Conservation (phyloP, 1,284 basidiomycete species). For the Leccinum ponderosum region DNA sequence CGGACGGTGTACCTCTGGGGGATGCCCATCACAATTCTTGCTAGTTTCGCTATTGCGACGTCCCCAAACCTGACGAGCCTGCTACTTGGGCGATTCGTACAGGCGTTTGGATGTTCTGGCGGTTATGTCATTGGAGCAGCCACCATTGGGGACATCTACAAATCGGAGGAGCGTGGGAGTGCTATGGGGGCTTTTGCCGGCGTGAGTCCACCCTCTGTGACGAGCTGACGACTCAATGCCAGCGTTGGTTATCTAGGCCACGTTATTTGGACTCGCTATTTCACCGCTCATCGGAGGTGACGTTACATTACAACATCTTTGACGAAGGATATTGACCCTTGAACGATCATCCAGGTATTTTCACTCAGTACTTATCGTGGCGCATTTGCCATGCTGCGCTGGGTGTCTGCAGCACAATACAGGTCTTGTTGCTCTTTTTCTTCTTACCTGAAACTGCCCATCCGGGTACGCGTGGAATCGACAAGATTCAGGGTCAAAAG, state of each 20-base stretch:
- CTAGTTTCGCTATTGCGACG: slow-evolving; percentile 43
- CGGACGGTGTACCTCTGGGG: slow-evolving; percentile 43
- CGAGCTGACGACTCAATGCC: slow-evolving; percentile 24
- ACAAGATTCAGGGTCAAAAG: slow-evolving; percentile 39
- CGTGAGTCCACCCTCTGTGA: slow-evolving; percentile 28
- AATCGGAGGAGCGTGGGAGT: slow-evolving; percentile 45
- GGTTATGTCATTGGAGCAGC: slow-evolving; percentile 49
- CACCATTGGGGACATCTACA: slow-evolving; percentile 50
- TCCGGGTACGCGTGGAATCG: slow-evolving; percentile 46
- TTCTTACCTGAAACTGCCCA: slow-evolving; percentile 75
- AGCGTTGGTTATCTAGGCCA: slow-evolving; percentile 32
- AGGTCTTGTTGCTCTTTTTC: slow-evolving; percentile 46
- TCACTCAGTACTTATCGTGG: slow-evolving; percentile 67
- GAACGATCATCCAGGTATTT: slow-evolving; percentile 34
- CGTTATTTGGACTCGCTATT: slow-evolving; percentile 46
- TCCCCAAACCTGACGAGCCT: slow-evolving; percentile 38
- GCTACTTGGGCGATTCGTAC: slow-evolving; percentile 48
- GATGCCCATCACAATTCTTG: slow-evolving; percentile 47
- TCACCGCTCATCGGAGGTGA: slow-evolving; percentile 47
- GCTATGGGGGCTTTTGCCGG: slow-evolving; percentile 50
- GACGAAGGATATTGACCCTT: slow-evolving; percentile 3
- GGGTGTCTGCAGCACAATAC: slow-evolving; percentile 44
- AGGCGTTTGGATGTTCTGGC: slow-evolving; percentile 43
- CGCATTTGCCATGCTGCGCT: slow-evolving; percentile 60
- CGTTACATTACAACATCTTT: background rate